A percentile compares a stretch with the other conserved stretches of the same genome.
Conservation (phyloP, 805 yeast species). For the Pichia nanzhaoensis region DNA sequence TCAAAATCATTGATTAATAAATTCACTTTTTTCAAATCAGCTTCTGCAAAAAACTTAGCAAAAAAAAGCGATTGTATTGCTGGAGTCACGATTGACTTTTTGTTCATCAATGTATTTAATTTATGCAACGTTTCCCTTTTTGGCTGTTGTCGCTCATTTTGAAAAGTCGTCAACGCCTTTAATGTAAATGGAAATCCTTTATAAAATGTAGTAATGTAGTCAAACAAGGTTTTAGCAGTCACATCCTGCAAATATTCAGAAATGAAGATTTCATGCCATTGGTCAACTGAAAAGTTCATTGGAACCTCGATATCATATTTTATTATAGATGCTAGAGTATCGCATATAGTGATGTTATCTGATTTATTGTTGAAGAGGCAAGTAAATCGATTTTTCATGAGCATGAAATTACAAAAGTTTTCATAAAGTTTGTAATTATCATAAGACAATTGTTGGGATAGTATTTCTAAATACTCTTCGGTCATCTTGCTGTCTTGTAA, state of each 20-base stretch:
- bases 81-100: not conserved
- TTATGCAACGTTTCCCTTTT: not conserved
- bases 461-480: slow-evolving; percentile 3
- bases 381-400: not conserved
- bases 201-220: slow-evolving; percentile 1
- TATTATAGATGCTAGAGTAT: not conserved
- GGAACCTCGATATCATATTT: slow-evolving; percentile 2
- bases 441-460: not conserved
- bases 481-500: slow-evolving; percentile 1
- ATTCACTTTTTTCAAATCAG: not conserved
- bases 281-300: not conserved
- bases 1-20: not conserved
- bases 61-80: not conserved
- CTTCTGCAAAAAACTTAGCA: not conserved
- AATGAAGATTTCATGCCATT: slow-evolving; percentile 1
- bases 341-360: not conserved
- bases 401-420: not conserved
- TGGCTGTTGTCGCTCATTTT: not conserved
- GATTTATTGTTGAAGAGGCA: not conserved
- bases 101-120: not conserved
- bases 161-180: not conserved
- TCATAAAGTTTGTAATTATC: not conserved
- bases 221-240: not conserved
- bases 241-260: not conserved
- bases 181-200: not conserved